Evolutionary conservation across 2,329 filamentous ascomycete genomes (phyloP), one percentile per base, ranked within the genome.

Genomic region (Neophaeococcomyces mojaviensis): DNA sequence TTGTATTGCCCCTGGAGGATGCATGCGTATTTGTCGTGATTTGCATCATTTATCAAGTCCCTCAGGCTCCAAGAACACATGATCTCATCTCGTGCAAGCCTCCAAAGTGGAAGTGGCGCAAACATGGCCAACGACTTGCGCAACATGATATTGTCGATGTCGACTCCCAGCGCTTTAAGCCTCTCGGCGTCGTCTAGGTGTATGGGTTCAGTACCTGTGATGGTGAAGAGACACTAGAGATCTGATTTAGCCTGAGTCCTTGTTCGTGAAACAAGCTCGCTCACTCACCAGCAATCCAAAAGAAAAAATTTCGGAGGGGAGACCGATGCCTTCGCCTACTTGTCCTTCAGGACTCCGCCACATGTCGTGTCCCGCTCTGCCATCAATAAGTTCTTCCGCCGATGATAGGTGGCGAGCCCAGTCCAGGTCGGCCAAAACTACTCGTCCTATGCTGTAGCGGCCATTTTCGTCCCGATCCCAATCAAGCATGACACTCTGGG

Each of bases 111-210:
- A 44, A 60, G 50, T 46, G 59, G 58, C 35, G 57, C 49, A 45
- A 59, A 58, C 37, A 52, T 52, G 30, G 54, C 53, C 44, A 61
- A 53, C 46, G 60, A 53, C 39, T 53, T 57, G 43, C 52, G 49
- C 39, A 63, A 43, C 53, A 59, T 60, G 46, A 57, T 55, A 43
- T 47, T 42, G 40, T 61, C 58, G 26, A 54, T 54, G 52, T 59
- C 55, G 39, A 56, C 48, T 35, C 45, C 48, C 10, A 47, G 51
- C 48, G 48, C 45, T 37, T 54, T 52, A 32, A 59, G 49, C 43
- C 52, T 49, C 26, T 55, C 22, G 32, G 58, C 59, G 16, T n/a
- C n/a, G 49, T 61, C 54, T 36, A 48, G 50, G 40, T 56, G 55
- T 44, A 58, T 50, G 8, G 40, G 54, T 57, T 61, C 50, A 26